Evolutionary conservation across 208 protist genomes (phyloP), one percentile per base, ranked within the genome.

Genomic region (Leishmania tarentolae): DNA sequence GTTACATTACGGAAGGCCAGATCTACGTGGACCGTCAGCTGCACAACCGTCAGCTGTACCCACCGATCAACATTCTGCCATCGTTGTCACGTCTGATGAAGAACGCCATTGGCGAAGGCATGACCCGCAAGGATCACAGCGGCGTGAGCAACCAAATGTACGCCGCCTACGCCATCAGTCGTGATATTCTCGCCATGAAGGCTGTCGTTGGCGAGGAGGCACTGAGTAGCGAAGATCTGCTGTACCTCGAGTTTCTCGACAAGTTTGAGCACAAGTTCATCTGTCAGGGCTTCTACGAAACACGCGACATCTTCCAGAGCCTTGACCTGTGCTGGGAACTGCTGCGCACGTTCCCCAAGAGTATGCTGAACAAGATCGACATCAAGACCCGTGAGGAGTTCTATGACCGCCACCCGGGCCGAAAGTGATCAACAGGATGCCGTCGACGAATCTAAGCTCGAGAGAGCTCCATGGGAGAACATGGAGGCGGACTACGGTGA

Each of bases 11-110:
- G 35, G 98, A 99, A 86, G 99, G 99, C 37, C 99, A 99, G 91
- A 99, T 99, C 80, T 99, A 99, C 96, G 94, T 99, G 73, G 99
- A 99, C 86, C 94, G 99, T 59, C 98, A 99, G 88, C 95, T 99
- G 65, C 94, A 99, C 92, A 99, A 99, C 90, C 93, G 96, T 17
- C 95, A 98, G 88, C 96, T 99, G 66, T 99, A 99, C 92, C 99
- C 99, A 63, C 99, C 99, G 11, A 99, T 99, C 83, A 99, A 99
- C 92, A 99, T 99, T 84, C 91, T 99, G 59, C 99, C 99, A 42
- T 99, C 99, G 28, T 96, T 99, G 35, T 99, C 99, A 15, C 99
- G 99, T 95, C 93, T 99, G 21, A 99, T 99, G 99, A 99, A 99
- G 96, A 99, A 96, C 71, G 99, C 99, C 86, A 99, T 99, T 94